Conservation (phyloP, 78 protist genomes). For the Dictyostelium brefeldianum region DNA sequence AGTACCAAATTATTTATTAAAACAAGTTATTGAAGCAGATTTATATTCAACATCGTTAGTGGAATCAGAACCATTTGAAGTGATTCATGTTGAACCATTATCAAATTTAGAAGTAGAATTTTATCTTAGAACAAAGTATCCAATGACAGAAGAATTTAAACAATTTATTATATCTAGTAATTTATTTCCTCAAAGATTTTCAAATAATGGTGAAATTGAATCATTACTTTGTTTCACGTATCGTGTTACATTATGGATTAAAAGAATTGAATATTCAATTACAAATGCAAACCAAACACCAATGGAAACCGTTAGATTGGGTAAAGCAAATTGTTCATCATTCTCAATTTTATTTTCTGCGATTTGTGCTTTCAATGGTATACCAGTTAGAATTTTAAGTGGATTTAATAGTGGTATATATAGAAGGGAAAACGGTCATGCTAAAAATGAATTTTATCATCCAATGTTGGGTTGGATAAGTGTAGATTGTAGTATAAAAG, state of each 20-base stretch:
- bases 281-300: neutral
- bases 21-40: neutral
- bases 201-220: neutral
- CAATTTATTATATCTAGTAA: neutral
- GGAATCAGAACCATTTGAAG: neutral
- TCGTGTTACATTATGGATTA: neutral
- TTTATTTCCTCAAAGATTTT: neutral
- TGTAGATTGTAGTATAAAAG: neutral
- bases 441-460: slow-evolving; percentile 3
- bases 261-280: neutral
- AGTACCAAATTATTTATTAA: neutral
- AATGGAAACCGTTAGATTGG: neutral
- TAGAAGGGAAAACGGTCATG: neutral
- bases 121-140: neutral
- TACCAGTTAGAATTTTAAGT: neutral
- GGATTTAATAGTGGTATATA: neutral
- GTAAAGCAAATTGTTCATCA: neutral
- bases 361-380: neutral
- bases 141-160: neutral
- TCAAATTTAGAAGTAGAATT: neutral
- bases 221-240: neutral
- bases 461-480: neutral
- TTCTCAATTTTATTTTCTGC: neutral
- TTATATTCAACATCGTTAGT: neutral
- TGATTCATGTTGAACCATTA: neutral